Evolutionary conservation across 1,284 basidiomycete genomes (phyloP).

Genomic region (Erythrobasidium hasegawianum): DNA sequence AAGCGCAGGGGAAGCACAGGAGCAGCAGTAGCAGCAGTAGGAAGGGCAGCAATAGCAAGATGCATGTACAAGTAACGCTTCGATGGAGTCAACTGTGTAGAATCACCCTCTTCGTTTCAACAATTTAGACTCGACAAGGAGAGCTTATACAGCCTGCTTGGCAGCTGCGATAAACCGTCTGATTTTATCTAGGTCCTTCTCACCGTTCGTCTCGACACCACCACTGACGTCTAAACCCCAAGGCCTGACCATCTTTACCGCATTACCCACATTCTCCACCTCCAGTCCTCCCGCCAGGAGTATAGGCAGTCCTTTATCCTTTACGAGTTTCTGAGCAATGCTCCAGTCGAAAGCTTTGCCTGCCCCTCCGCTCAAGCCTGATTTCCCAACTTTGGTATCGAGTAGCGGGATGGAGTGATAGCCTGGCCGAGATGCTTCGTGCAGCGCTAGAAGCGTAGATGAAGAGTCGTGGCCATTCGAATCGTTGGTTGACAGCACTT

Average conservation of each 20-base stretch:
- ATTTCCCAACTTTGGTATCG: constrained; percentile 64
- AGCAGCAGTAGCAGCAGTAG: constrained; percentile 12
- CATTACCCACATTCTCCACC: constrained; percentile 66
- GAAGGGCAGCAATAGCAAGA: too few relatives aligned
- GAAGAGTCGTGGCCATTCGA: constrained; percentile 36
- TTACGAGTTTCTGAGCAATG: constrained; percentile 63
- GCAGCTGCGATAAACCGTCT: constrained; percentile 58
- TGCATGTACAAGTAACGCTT: too few relatives aligned
- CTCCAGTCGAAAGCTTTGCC: constrained; percentile 75
- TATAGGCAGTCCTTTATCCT: constrained; percentile 71
- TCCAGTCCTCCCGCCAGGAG: constrained; percentile 84
- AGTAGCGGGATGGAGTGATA: constrained; percentile 72
- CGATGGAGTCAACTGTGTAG: too few relatives aligned
- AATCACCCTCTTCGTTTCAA: too few relatives aligned
- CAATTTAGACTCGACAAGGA: too few relatives aligned
- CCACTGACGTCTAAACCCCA: constrained; percentile 90
- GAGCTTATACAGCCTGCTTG: neutral
- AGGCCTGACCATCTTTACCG: constrained; percentile 65
- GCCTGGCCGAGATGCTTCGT: constrained; percentile 66
- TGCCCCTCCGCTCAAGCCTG: constrained; percentile 59
- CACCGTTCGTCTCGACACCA: constrained; percentile 71
- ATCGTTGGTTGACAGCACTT: constrained; percentile 38
- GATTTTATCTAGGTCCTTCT: constrained; percentile 73
- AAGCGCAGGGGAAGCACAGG: constrained; percentile 1
- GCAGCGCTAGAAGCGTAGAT: constrained; percentile 44